Evolutionary conservation across 1,284 basidiomycete genomes (phyloP).

Genomic region (Vanrija sp.): DNA sequence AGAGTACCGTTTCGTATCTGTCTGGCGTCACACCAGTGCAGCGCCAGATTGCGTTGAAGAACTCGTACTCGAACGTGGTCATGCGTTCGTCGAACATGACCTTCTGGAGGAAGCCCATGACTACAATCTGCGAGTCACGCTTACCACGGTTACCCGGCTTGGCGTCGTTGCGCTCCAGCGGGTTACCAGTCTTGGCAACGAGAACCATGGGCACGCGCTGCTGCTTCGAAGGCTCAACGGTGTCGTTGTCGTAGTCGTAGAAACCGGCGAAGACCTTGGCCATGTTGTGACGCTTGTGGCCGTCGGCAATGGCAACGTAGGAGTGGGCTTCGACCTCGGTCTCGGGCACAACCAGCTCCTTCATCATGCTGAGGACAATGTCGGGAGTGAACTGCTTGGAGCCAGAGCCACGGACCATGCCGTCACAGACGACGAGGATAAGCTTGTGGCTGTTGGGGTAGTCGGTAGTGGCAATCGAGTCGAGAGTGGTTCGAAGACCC

Average conservation of each 20-base stretch:
- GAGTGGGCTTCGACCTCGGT: conserved; percentile 90
- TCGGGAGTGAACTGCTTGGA: conserved; percentile 86
- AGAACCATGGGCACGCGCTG: conserved; percentile 94
- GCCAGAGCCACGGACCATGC: conserved; percentile 90
- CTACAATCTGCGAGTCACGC: conserved; percentile 94
- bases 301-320: conserved; percentile 97
- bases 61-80: conserved; percentile 99
- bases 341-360: conserved; percentile 78
- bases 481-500: conserved; percentile 92
- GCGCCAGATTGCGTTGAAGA: conserved; percentile 95
- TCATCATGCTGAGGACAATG: conserved; percentile 96
- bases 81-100: conserved; percentile 99
- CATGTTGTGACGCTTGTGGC: conserved; percentile 99
- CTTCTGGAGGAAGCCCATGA: conserved; percentile 97
- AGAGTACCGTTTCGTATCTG: conserved; percentile 90
- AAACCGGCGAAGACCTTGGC: conserved; percentile 97
- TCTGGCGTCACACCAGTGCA: conserved; percentile 94
- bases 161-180: conserved; percentile 75
- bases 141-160: conserved; percentile 99
- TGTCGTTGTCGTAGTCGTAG: conserved; percentile 92
- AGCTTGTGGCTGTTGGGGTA: conserved; percentile 98
- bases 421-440: conserved; percentile 93
- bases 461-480: conserved; percentile 96
- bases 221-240: conserved; percentile 88
- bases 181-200: conserved; percentile 91